Evolutionary conservation across 495 filamentous ascomycete species (phyloP), one percentile per base, ranked within the genome.

Genomic region (Neurospora sp.): DNA sequence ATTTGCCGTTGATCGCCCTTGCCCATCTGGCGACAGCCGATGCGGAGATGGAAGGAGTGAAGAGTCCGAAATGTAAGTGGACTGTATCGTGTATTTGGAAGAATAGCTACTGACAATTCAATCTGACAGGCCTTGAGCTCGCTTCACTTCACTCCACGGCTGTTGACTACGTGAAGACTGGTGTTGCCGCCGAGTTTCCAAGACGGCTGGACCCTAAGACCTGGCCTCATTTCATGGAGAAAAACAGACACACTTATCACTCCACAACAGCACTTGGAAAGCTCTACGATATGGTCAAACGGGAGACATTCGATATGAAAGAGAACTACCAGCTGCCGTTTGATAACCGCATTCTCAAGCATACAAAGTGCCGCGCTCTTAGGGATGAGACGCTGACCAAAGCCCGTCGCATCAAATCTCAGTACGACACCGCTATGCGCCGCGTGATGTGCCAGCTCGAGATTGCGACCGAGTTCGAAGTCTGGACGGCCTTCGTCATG

Each of bases 191-290:
- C 2, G 75, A 84, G 4, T 91, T 97, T 87, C 83, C 84, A 2
- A 85, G 85, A 41, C 82, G 85, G 3, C 83, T 96, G 1, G 82
- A 86, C 11, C 89, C 91, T 0, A 81, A 72, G 3, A 81, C 79
- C 69, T 97, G 89, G 85, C 96, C 96, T 0, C 96, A 99, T 78
- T 99, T 96, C 76, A 97, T 97, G 92, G 92, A 96, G 74, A 94
- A 92, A 76, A 84, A 82, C 14, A 69, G 84, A 27, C 82, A 82
- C 59, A 84, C 84, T 0, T 96, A 96, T 74, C 82, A 80, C 3
- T 98, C 96, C 0, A 78, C 72, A 0, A 93, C 88, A 69, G 88
- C 96, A 18, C 86, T 99, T 1, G 96, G 96, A 2, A 86, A 91
- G 71, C 87, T 99, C 3, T 99, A 94, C 71, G 93, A 98, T 77